Base-by-base conservation (phyloP, 345 rosid species). In the Mallotus nudiflorus region DNA sequence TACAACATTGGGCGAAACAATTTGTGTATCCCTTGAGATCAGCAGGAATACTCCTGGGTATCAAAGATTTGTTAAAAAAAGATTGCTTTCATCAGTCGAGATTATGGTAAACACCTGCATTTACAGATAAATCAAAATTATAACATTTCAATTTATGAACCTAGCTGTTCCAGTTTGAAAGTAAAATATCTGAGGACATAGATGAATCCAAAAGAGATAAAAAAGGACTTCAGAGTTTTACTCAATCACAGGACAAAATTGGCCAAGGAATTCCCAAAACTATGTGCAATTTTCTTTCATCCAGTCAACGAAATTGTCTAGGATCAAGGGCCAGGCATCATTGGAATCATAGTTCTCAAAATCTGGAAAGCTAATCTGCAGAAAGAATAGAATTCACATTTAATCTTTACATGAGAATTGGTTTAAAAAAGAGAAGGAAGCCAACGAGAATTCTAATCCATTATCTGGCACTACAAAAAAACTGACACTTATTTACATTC, bases 231-330 rank as follows among this genome's bases (percentile, higher is more conserved):
- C 54, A 46, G 42, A 64, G 7, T 62, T 45, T 46, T 49, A 45
- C 24, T 46, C 37, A 14, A 9, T 24, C 40, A 29, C 25, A 20
- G 11, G 29, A 52, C 35, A 14, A 6, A 25, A 56, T 33, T 45
- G 27, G 29, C 65, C 29, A 24, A 40, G 42, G 54, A 49, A 71
- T 46, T 67, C 33, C 70, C 28, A 45, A 68, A 61, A 65, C 81
- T 78, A 79, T 48, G 80, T 29, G 24, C 0, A 65, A 35, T 81
- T 81, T 68, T 80, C 81, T 76, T 75, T 85, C 82, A 80, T 66
- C 90, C 86, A 82, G 22, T 84, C 83, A 4, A 86, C 88, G 79
- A 82, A 86, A 77, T 73, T 77, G 72, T 86, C 88, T 0, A 84
- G 82, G 60, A 86, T 75, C 75, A 82, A 77, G 24, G 90, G 90